Conservation (phyloP, 805 yeast species). For the Spathaspora gorwiae region DNA sequence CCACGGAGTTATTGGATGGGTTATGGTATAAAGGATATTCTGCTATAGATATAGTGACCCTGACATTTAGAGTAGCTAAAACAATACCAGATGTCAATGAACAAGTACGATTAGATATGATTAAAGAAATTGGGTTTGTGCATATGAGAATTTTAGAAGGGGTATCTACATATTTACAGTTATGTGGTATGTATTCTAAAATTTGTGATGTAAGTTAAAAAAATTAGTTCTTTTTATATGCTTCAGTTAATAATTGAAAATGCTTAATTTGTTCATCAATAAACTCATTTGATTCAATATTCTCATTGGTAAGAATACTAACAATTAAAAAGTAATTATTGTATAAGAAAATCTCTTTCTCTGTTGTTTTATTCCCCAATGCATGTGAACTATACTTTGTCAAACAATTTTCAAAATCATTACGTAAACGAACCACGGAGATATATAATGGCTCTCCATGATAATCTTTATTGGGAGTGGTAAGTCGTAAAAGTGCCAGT, state of each 20-base stretch:
- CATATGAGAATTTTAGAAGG: constrained; percentile 95
- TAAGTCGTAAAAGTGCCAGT: constrained; percentile 62
- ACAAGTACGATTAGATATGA: constrained; percentile 63
- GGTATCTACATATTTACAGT: constrained; percentile 79
- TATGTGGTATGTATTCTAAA: constrained; percentile 76
- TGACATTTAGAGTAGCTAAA: constrained; percentile 84
- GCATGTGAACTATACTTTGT: constrained; percentile 59
- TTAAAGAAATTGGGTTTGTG: constrained; percentile 82
- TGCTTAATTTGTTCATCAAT: constrained; percentile 35
- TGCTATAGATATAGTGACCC: constrained; percentile 87
- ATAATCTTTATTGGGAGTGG: constrained; percentile 20
- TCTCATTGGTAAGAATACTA: constrained; percentile 48
- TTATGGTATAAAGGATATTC: constrained; percentile 91
- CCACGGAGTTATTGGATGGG: constrained; percentile 57
- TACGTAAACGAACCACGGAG: constrained; percentile 64
- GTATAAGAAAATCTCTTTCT: constrained; percentile 66
- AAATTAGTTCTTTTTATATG: constrained; percentile 23
- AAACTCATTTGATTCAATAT: constrained; percentile 17
- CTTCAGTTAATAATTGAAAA: constrained; percentile 36
- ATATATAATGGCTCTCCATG: constrained; percentile 67
- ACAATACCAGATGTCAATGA: constrained; percentile 67
- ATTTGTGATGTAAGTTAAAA: constrained; percentile 23
- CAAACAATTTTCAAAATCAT: constrained; percentile 74
- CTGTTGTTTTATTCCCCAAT: constrained; percentile 34
- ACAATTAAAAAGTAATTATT: constrained; percentile 63